Base-by-base conservation (phyloP, 2,329 filamentous ascomycete genomes). In the Neofusicoccum ribis region DNA sequence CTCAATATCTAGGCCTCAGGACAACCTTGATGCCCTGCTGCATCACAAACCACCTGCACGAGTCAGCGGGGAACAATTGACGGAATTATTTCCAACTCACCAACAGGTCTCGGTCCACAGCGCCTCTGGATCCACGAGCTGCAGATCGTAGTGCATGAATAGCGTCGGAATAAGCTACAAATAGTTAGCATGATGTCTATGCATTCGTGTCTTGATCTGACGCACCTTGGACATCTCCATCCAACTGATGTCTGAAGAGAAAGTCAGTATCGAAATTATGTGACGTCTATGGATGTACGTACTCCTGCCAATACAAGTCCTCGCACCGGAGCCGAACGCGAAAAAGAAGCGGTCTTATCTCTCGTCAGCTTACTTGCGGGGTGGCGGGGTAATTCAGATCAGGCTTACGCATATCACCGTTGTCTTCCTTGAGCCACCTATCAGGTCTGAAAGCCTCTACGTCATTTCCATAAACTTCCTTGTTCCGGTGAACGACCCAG, bases 361-460 rank as follows among this genome's bases (percentile, higher is more conserved):
- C 39, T 44, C 68, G 60, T 71, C 66, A 63, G 61, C 39, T 52
- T 54, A 37, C 34, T 8, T 31, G n/a, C n/a, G 11, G 9, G 11
- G n/a, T 46, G 31, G 20, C 9, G 11, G 12, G 39, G 2, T 3
- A 17, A 15, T 9, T n/a, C 20, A 23, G 14, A 3, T 34, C 11
- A 11, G 11, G 15, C 61, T 41, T 54, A 63, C 54, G 63, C 71
- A 81, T 76, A 23, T 69, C 65, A 52, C 74, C 73, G 51, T 70
- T 65, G 9, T 67, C 65, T n/a, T 70, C 74, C 3, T 77, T 73
- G 1, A 83, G 67, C 82, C 82, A 84, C 20, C 82, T 70, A 62
- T 83, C 81, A 0, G 82, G 82, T n/a, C 71, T 68, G 67, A 79
- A 84, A 0, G 73, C 68, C 12, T 79, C 76, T 0, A 78, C 73